Percentiles rank a stretch among this genome's conserved stretches.
Evolutionary conservation across 2,329 filamentous ascomycete species (phyloP).

Genomic region (Dryadomyces quercivorus): DNA sequence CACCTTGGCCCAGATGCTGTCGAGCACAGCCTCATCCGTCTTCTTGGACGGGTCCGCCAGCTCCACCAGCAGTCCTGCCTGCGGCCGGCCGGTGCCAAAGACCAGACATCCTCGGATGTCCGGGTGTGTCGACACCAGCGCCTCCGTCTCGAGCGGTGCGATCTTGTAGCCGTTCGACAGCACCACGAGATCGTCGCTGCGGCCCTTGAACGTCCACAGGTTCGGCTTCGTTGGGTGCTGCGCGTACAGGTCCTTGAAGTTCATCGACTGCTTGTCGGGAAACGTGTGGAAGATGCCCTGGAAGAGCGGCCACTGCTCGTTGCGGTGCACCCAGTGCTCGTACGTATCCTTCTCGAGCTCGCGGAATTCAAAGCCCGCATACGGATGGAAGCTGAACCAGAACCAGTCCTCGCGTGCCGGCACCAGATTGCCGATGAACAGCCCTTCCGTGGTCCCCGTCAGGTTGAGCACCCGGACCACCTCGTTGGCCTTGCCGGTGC

Average conservation of each 20-base stretch:
- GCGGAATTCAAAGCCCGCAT: conserved; percentile 18
- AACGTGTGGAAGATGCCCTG: conserved; percentile 29
- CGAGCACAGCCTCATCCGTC: conserved; percentile 19
- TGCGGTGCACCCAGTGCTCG: conserved; percentile 24
- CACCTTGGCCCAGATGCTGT: conserved; percentile 30
- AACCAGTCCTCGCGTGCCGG: conserved; percentile 13
- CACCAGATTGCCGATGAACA: conserved; percentile 2
- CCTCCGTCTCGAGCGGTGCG: conserved; percentile 33
- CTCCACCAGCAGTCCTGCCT: conserved; percentile 36
- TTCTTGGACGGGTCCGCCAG: conserved; percentile 13
- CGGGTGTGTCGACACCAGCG: conserved; percentile 24
- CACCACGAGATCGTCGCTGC: conserved; percentile 35
- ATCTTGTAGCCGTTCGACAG: conserved; percentile 39
- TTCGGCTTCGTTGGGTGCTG: conserved; percentile 24
- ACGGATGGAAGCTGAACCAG: conserved; percentile 20
- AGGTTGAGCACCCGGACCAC: conserved; percentile 2
- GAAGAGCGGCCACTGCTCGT: conserved; percentile 21
- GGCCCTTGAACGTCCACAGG: conserved; percentile 23
- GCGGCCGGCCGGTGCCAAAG: conserved; percentile 31
- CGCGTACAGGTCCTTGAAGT: conserved; percentile 31
- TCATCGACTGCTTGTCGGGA: conserved; percentile 26
- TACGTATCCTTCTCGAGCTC: conserved; percentile 20
- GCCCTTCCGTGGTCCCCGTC: conserved; percentile 3
- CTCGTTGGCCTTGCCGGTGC: neutral
- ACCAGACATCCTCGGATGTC: conserved; percentile 29